Conservation (phyloP, 805 yeast species). For the Wickerhamiella allomyrinae region DNA sequence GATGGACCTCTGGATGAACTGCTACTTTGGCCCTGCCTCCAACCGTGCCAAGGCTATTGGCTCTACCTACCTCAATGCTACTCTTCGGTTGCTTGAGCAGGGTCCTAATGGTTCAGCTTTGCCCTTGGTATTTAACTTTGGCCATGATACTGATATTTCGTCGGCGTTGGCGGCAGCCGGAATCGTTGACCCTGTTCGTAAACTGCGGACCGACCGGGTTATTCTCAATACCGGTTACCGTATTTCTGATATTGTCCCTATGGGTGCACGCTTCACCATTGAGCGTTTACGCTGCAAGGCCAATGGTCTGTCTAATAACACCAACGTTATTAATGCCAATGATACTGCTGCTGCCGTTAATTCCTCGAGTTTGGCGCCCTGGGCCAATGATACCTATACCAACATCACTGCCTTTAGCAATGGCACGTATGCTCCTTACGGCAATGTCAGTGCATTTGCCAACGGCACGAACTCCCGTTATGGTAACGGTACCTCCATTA, state of each 20-base stretch:
- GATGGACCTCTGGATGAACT: constrained; percentile 32
- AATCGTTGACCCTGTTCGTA: constrained; percentile 12
- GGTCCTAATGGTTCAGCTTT: constrained; percentile 19
- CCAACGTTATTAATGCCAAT: constrained; percentile 3
- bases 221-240: constrained; percentile 34
- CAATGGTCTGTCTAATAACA: constrained; percentile 3
- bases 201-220: constrained; percentile 14
- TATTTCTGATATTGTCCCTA: constrained; percentile 35
- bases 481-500: not conserved
- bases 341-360: constrained; percentile 7
- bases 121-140: constrained; percentile 32
- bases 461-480: not conserved
- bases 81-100: constrained; percentile 30
- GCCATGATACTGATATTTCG: constrained; percentile 43
- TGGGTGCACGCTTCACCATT: constrained; percentile 39
- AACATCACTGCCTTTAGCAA: constrained; percentile 4
- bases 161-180: constrained; percentile 36
- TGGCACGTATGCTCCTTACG: constrained; percentile 9
- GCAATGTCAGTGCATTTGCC: not conserved
- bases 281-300: constrained; percentile 35
- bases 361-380: not conserved
- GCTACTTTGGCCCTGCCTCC: constrained; percentile 37
- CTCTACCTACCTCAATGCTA: constrained; percentile 34
- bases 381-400: constrained; percentile 2
- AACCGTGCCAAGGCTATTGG: constrained; percentile 30